Base-by-base conservation (phyloP, 495 filamentous ascomycete species). In the Trichoderma reesei region DNA sequence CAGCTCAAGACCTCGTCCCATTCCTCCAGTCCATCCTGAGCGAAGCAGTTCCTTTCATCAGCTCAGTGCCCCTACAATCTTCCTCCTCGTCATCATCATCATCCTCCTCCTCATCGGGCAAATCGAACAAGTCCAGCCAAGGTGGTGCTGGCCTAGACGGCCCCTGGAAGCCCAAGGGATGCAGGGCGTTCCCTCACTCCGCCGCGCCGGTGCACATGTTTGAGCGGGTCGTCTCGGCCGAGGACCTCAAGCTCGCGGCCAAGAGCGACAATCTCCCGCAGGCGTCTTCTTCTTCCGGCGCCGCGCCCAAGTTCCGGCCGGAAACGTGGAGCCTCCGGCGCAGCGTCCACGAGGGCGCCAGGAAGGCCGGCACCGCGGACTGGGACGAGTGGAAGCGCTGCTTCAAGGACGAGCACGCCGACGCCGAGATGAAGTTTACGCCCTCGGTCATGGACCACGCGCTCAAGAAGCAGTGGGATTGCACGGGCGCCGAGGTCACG, bases 361-460 rank as follows among this genome's bases (percentile, higher is more conserved):
- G 73, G 5, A 69, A 71, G 46, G 68, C 76, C 16, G 88, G 87
- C 0, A 86, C 88, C 5, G 89, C 87, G 7, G 80, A 72, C 26
- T 90, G 82, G 79, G 72, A 65, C 0, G 90, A 93, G 66, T 92
- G 93, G 67, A 75, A 80, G 31, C 65, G 66, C 1, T 83, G 80
- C 41, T 73, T 92, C 67, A 80, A 84, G 66, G 73, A 78, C 13
- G 72, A 84, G 60, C 90, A 93, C 73, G 82, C 82, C 5, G 74
- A 82, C 72, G 80, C 88, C 66, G 90, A 95, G 74, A 79, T 74
- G 70, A 82, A 82, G 48, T 92, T 89, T 71, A 94, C 89, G 39
- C 88, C 88, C 14, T 81, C 79, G 62, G 82, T 91, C 8, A 75
- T 84, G n/a, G 78, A 76, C 20, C 79, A 82, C 31, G 75, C 81